A percentile compares a stretch with the other conserved stretches of the same genome.
These are phyloP conservation scores for Amoeboaphelidium protococcarum DNA, from an alignment of 371 early-diverging fungal species.

Conservation along the genomic window DNA sequence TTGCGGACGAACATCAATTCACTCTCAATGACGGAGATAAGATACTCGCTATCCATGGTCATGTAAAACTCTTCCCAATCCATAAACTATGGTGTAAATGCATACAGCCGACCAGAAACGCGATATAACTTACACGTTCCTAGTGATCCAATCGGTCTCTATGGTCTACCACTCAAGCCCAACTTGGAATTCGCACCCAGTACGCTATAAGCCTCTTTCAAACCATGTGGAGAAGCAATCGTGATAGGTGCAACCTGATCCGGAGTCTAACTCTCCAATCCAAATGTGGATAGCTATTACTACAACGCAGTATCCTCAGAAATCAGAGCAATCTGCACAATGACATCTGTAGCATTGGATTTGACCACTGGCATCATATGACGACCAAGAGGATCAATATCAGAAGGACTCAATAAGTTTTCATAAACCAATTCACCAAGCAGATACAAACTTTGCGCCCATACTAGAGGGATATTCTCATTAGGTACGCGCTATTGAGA, in stretches of 20 bases:
- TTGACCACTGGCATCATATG: conserved; percentile 17
- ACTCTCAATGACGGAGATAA: conserved; percentile 41
- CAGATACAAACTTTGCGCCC: conserved; percentile 62
- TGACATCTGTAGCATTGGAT: conserved; percentile 11
- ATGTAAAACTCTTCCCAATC: conserved; percentile 62
- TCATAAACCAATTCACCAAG: conserved; percentile 52
- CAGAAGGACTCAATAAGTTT: conserved; percentile 39
- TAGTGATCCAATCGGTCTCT: conserved; percentile 38
- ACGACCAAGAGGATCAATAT: conserved; percentile 63
- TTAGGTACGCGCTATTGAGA: conserved; percentile 51
- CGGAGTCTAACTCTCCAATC: conserved; percentile 43
- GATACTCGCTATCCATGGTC: conserved; percentile 48
- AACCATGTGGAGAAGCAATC: conserved; percentile 44
- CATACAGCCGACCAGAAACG: conserved; percentile 50
- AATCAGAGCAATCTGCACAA: conserved; percentile 53
- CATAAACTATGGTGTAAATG: conserved; percentile 68
- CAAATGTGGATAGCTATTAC: conserved; percentile 33
- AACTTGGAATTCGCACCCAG: conserved; percentile 50
- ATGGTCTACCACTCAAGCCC: conserved; percentile 45
- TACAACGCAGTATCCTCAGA: conserved; percentile 44
- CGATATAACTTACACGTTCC: conserved; percentile 54
- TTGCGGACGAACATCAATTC: conserved; percentile 43
- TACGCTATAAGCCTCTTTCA: conserved; percentile 42
- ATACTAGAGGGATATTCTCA: conserved; percentile 65
- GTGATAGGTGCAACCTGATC: conserved; percentile 40